Evolutionary conservation across 345 rosid genomes (phyloP), one percentile per base, ranked within the genome.

Genomic region (Sapria himalayana): DNA sequence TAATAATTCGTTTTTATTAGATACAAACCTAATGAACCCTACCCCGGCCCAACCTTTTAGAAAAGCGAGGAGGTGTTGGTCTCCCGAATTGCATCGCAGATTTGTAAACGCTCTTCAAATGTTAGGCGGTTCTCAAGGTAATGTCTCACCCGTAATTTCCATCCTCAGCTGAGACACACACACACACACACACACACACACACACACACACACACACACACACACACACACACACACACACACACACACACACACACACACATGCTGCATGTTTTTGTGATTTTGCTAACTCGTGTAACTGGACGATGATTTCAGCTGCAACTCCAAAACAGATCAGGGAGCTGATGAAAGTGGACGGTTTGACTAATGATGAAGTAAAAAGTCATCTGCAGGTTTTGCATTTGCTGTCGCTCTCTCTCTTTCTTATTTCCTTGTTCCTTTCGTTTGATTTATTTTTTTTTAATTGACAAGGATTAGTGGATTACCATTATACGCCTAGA

Each of bases 91-190:
- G 69, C 99, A 91, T 59, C 60, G 99, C 23, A 60, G 96, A 70
- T 91, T 91, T 48, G 92, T 91, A 2, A 73, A 66, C 59, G 99
- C 99, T 35, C 85, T 91, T 21, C 99, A 91, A 52, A 73, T 84
- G 93, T 89, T 91, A 7, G 99, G 99, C 19, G 99, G 99, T 22
- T 84, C 99, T 41, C 99, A 91, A 84, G 95, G 99, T 91, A 79
- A 29, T 15, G 12, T 22, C 20, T 18, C 1, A 2, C 6, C 13
- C 3, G 6, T 31, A 15, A 17, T 37, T 25, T 16, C 15, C 16
- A 14, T 7, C 18, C 9, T 36, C 20, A 9, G 14, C 33, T 19
- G 12, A 34, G 20, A 24, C 33, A 39, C 36, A n/a, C n/a, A n/a
- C n/a, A n/a, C n/a, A n/a, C n/a, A n/a, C n/a, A n/a, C n/a, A n/a